Evolutionary conservation across 192 early-diverging fungal species (phyloP).

Genomic region (Diversispora eburnea): DNA sequence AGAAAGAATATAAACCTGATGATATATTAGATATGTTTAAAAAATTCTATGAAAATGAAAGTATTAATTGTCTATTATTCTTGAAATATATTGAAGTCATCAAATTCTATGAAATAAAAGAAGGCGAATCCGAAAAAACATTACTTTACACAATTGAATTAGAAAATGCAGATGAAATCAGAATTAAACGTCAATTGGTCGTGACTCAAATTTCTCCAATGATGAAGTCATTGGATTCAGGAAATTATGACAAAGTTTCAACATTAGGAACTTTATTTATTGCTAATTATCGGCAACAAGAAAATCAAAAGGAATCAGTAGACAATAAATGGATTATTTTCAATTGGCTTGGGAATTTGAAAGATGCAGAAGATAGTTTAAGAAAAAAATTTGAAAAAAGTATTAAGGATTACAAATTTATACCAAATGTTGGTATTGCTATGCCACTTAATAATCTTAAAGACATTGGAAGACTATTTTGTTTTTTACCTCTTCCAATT

Average conservation of each 20-base stretch:
- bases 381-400: neutral
- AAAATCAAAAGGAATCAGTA: neutral
- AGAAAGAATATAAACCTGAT: constrained; percentile 21
- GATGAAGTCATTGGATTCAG: neutral
- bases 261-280: constrained; percentile 3
- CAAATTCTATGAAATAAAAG: constrained; percentile 33
- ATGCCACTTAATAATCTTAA: neutral
- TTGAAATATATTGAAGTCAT: constrained; percentile 37
- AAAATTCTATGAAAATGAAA: constrained; percentile 29
- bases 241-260: neutral
- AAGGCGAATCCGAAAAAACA: neutral
- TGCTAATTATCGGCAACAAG: constrained; percentile 18
- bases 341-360: neutral
- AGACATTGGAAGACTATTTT: neutral
- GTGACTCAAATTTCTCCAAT: constrained; percentile 13
- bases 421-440: neutral
- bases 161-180: constrained; percentile 28
- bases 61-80: constrained; percentile 34
- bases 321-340: neutral
- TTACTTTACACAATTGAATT: constrained; percentile 34
- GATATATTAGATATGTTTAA: constrained; percentile 34
- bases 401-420: neutral
- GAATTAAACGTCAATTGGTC: neutral
- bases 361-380: neutral
- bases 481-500: neutral